Evolutionary conservation across 768 basidiomycete genomes (phyloP).

Genomic region (Boletellus ananiceps): DNA sequence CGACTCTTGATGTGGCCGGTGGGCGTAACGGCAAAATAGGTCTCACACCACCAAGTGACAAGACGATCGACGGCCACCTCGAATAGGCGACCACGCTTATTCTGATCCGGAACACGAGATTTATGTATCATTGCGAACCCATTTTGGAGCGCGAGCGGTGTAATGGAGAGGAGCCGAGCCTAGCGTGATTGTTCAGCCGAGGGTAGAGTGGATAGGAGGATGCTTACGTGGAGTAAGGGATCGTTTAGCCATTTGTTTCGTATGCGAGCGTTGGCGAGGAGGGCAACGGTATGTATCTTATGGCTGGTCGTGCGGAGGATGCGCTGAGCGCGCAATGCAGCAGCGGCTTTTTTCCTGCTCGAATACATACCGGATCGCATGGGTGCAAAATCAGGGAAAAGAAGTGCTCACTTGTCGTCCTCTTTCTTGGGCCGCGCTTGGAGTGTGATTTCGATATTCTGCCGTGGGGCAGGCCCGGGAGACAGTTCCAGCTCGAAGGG

Average conservation of each 20-base stretch:
- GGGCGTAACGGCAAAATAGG: constrained; percentile 60
- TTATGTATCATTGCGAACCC: constrained; percentile 80
- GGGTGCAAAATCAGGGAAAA: neutral
- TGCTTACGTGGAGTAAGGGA: constrained; percentile 69
- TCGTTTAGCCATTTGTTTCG: constrained; percentile 88
- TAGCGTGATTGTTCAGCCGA: constrained; percentile 30
- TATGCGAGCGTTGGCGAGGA: constrained; percentile 67
- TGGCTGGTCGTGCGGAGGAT: constrained; percentile 74
- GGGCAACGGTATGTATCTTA: constrained; percentile 82
- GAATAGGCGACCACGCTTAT: constrained; percentile 82
- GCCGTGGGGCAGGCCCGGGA: constrained; percentile 32
- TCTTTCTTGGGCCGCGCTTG: constrained; percentile 39
- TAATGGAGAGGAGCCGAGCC: constrained; percentile 86
- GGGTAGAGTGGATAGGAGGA: neutral
- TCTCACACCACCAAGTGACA: constrained; percentile 77
- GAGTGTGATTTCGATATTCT: constrained; percentile 71
- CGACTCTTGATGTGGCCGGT: constrained; percentile 69
- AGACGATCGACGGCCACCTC: constrained; percentile 74
- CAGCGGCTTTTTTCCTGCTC: constrained; percentile 37
- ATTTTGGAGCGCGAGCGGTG: constrained; percentile 76
- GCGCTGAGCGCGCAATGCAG: constrained; percentile 60
- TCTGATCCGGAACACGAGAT: constrained; percentile 72
- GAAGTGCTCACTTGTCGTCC: constrained; percentile 43
- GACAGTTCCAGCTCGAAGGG: constrained; percentile 24
- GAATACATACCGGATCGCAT: constrained; percentile 28